Conservation (phyloP, 192 early-diverging fungal species). For the Backusella australiensis region DNA sequence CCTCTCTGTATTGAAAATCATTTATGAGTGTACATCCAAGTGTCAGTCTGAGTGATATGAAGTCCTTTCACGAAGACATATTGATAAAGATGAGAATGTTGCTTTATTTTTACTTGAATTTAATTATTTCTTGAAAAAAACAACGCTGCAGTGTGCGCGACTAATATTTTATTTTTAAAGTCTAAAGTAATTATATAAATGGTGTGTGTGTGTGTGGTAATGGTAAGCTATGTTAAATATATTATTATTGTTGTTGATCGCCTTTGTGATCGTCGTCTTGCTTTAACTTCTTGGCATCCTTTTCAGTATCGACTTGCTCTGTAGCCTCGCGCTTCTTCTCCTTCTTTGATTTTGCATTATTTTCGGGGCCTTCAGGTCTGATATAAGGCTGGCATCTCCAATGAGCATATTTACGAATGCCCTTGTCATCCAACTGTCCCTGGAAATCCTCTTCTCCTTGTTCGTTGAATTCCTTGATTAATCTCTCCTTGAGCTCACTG, state of each 20-base stretch:
- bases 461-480: not conserved
- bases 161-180: too few relatives aligned
- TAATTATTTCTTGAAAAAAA: too few relatives aligned
- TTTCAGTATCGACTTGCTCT: not conserved
- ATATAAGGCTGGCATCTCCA: conserved; percentile 52
- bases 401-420: conserved; percentile 50
- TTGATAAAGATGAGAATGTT: too few relatives aligned
- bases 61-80: too few relatives aligned
- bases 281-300: conserved; percentile 1
- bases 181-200: not conserved
- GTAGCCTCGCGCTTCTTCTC: not conserved
- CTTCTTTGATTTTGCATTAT: not conserved
- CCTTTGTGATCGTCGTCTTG: not conserved
- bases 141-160: too few relatives aligned
- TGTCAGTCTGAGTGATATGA: too few relatives aligned
- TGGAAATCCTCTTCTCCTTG: conserved; percentile 33
- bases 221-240: not conserved
- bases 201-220: not conserved
- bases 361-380: not conserved
- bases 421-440: conserved; percentile 32
- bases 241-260: not conserved
- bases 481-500: not conserved
- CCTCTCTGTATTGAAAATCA: too few relatives aligned
- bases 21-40: too few relatives aligned
- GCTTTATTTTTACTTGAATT: too few relatives aligned